phyloP scores from a whole-genome alignment of 1,284 basidiomycete species.

The Irpex rosettiformis region DNA sequence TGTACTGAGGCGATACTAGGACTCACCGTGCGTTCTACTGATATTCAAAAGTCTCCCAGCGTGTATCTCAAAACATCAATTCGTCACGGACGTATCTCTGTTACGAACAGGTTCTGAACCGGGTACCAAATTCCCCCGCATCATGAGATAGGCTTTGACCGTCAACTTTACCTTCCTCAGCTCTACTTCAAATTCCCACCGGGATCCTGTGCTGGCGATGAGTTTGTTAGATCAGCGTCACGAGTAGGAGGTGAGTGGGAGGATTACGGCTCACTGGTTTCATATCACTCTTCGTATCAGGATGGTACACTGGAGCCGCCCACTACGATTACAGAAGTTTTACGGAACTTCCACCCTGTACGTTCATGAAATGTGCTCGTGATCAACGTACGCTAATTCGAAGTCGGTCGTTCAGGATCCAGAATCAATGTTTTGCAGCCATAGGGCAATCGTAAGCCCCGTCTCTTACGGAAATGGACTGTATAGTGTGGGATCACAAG shows the following conservation, averaged over 20 bases:
- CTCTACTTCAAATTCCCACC: no score
- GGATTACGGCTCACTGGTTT: neutral
- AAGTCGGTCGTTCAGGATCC: neutral
- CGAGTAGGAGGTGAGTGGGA: no score
- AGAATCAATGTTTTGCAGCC: neutral
- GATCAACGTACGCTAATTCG: neutral
- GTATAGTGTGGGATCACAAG: no score
- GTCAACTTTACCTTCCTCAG: neutral
- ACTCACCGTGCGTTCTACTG: no score
- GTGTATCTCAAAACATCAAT: no score
- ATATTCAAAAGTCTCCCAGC: no score
- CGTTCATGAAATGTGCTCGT: neutral
- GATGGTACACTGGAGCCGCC: neutral
- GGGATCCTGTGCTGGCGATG: no score
- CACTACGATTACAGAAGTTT: neutral
- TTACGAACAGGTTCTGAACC: no score
- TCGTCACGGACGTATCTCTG: no score
- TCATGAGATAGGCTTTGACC: neutral
- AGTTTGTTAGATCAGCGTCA: neutral
- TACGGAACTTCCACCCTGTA: neutral
- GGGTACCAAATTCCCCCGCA: neutral
- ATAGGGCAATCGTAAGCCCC: no score
- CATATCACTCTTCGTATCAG: neutral
- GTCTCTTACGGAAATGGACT: no score
- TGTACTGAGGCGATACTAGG: no score